phyloP scores from a whole-genome alignment of 2,329 filamentous ascomycete species.

The Sclerotinia glacialis region DNA sequence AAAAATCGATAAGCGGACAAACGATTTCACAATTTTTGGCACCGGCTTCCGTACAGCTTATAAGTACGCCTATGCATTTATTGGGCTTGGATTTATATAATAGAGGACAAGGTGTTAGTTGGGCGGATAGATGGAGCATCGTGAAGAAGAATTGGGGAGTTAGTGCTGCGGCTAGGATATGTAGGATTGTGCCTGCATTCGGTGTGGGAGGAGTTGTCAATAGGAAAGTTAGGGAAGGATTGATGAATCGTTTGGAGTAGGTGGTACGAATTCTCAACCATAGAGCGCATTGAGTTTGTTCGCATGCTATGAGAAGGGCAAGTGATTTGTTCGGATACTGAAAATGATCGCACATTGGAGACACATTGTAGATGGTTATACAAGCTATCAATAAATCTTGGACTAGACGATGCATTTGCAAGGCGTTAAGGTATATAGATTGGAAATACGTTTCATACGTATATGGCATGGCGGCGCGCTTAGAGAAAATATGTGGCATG shows the following conservation, averaged over 20 bases:
- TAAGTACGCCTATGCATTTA: slow-evolving; percentile 81
- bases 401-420: slow-evolving; percentile 2
- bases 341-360: not conserved
- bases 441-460: slow-evolving; percentile 3
- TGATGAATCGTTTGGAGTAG: slow-evolving; percentile 50
- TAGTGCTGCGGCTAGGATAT: slow-evolving; percentile 72
- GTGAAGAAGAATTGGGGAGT: slow-evolving; percentile 74
- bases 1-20: slow-evolving; percentile 51
- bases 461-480: slow-evolving; percentile 7
- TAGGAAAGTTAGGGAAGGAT: slow-evolving; percentile 60
- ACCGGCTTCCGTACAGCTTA: slow-evolving; percentile 73
- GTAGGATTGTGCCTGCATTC: slow-evolving; percentile 84
- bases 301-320: not conserved
- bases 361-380: slow-evolving; percentile 7
- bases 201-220: slow-evolving; percentile 87
- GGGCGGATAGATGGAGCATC: slow-evolving; percentile 60
- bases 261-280: not conserved
- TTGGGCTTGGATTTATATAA: slow-evolving; percentile 87
- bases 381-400: slow-evolving; percentile 3
- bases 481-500: slow-evolving; percentile 1
- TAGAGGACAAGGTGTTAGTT: slow-evolving; percentile 48
- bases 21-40: slow-evolving; percentile 75
- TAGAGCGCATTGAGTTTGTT: not conserved
- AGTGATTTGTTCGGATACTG: not conserved
- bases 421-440: slow-evolving; percentile 18